phyloP scores from a whole-genome alignment of 176 grass and related monocot genomes.

The Avena eriantha region DNA sequence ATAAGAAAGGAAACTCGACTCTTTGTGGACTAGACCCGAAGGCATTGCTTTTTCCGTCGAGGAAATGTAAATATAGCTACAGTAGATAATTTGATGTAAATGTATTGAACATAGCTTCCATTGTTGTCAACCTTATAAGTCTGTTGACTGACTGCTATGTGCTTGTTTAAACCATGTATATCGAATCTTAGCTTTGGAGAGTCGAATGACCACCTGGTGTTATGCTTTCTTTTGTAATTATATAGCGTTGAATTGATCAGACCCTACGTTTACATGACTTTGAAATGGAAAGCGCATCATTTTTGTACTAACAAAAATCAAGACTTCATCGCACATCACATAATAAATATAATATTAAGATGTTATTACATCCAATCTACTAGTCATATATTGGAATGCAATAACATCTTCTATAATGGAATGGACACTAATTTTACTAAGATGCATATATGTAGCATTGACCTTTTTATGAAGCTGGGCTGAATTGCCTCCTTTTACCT shows the following conservation, averaged over 20 bases:
- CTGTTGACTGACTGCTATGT: background rate
- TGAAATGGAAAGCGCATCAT: too few species aligned
- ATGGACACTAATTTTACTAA: too few species aligned
- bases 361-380: too few species aligned
- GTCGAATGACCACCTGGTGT: background rate
- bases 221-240: background rate
- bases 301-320: background rate
- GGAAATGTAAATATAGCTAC: too few species aligned
- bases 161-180: background rate
- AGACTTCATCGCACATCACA: background rate
- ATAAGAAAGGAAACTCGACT: too few species aligned
- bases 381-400: too few species aligned
- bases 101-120: background rate
- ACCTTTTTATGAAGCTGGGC: background rate
- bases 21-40: too few species aligned
- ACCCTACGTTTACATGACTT: background rate
- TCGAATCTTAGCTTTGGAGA: background rate
- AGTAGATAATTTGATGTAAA: background rate
- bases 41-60: too few species aligned
- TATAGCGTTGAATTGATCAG: background rate
- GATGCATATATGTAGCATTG: background rate
- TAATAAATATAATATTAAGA: too few species aligned
- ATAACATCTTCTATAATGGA: too few species aligned
- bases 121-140: background rate
- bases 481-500: too few species aligned